Evolutionary conservation across 2,329 filamentous ascomycete genomes (phyloP).

Genomic region (Onygenales sp.): DNA sequence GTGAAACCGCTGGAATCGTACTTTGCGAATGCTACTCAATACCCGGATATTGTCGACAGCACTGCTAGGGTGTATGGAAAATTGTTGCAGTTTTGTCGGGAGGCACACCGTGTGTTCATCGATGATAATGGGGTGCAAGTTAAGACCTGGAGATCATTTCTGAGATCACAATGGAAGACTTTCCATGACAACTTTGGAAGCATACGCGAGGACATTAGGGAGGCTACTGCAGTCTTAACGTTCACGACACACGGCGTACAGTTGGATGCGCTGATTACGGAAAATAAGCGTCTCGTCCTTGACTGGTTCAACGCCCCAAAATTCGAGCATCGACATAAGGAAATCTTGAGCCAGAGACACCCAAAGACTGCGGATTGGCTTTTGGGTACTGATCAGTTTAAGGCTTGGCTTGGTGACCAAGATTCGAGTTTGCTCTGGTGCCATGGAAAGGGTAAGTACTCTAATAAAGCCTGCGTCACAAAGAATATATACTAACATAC

Average conservation of each 20-base stretch:
- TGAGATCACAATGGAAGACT: background rate
- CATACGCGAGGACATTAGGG: background rate
- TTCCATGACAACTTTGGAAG: background rate
- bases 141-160: background rate
- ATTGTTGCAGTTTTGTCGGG: background rate
- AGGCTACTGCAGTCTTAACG: background rate
- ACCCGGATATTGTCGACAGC: background rate
- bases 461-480: background rate
- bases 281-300: background rate
- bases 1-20: background rate
- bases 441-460: background rate
- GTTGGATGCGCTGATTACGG: background rate
- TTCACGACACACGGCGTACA: background rate
- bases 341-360: constrained; percentile 1
- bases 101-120: background rate
- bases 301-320: background rate
- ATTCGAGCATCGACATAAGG: constrained; percentile 1
- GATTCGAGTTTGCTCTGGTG: constrained; percentile 1
- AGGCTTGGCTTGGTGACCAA: background rate
- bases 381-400: background rate
- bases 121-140: no score
- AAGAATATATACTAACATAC: background rate
- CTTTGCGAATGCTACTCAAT: background rate
- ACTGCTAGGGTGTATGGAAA: background rate
- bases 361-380: background rate